phyloP scores from a whole-genome alignment of 2,329 filamentous ascomycete genomes.

The Chalaropsis ovoidea region DNA sequence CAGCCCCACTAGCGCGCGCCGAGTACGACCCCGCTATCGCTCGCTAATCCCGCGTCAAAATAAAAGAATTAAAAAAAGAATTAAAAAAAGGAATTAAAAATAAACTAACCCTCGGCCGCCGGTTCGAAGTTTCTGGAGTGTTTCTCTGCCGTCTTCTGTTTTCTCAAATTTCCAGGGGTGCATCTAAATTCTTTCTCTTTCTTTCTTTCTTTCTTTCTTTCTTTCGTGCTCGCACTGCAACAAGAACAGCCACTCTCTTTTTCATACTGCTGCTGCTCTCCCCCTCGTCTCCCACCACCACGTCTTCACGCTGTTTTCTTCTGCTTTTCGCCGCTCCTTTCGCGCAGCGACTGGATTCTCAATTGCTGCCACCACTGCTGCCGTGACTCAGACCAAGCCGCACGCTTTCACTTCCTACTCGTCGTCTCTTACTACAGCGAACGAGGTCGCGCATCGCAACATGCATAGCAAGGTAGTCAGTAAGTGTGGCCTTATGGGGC shows the following conservation, averaged over 20 bases:
- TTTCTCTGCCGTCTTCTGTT: constrained; percentile 9
- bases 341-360: constrained; percentile 64
- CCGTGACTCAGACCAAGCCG: constrained; percentile 28
- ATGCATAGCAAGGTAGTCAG: constrained; percentile 93
- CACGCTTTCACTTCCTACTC: constrained; percentile 11
- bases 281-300: background rate
- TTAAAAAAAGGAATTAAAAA: background rate
- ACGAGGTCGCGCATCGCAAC: constrained; percentile 28
- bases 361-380: constrained; percentile 57
- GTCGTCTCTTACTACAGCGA: constrained; percentile 1
- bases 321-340: constrained; percentile 63
- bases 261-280: background rate
- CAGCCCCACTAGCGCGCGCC: background rate
- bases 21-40: constrained; percentile 7
- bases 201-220: background rate
- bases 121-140: background rate
- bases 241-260: background rate
- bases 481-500: constrained; percentile 39
- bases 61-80: background rate
- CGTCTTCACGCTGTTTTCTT: constrained; percentile 85
- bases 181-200: background rate
- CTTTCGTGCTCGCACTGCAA: background rate
- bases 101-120: background rate
- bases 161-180: background rate
- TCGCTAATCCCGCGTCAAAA: background rate